Conservation (phyloP, 108 stramenopile genomes). For the Cyclostephanos invisitatus region DNA sequence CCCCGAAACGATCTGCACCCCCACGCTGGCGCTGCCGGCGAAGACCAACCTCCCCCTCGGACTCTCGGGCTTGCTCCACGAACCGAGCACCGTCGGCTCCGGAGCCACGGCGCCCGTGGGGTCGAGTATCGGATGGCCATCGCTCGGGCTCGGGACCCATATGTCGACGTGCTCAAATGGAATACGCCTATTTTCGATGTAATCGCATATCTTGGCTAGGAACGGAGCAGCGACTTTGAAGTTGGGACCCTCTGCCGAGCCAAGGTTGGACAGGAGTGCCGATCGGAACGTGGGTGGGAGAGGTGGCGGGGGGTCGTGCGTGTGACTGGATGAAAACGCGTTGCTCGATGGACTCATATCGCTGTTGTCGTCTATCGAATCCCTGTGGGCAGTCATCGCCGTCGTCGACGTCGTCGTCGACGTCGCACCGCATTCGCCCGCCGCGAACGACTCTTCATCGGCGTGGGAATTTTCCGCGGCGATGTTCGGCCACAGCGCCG, state of each 20-base stretch:
- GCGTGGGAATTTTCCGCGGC: not conserved
- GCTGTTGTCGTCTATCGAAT: not conserved
- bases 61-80: not conserved
- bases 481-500: constrained; percentile 7
- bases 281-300: constrained; percentile 7
- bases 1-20: constrained; percentile 45
- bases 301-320: not conserved
- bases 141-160: constrained; percentile 77
- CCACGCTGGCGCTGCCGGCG: constrained; percentile 74
- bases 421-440: not conserved
- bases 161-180: constrained; percentile 88
- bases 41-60: constrained; percentile 58
- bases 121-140: not conserved
- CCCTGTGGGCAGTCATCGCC: not conserved
- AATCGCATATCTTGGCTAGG: constrained; percentile 61
- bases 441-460: not conserved
- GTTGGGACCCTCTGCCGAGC: constrained; percentile 20
- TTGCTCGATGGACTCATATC: not conserved
- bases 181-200: constrained; percentile 64
- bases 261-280: not conserved
- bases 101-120: constrained; percentile 9
- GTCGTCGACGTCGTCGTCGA: not conserved
- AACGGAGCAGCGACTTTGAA: constrained; percentile 70
- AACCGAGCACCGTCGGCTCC: constrained; percentile 10
- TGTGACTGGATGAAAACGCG: not conserved